Percentiles rank a stretch among this genome's conserved stretches.
Evolutionary conservation across 495 filamentous ascomycete species (phyloP).

Genomic region (Tuber magnatum): DNA sequence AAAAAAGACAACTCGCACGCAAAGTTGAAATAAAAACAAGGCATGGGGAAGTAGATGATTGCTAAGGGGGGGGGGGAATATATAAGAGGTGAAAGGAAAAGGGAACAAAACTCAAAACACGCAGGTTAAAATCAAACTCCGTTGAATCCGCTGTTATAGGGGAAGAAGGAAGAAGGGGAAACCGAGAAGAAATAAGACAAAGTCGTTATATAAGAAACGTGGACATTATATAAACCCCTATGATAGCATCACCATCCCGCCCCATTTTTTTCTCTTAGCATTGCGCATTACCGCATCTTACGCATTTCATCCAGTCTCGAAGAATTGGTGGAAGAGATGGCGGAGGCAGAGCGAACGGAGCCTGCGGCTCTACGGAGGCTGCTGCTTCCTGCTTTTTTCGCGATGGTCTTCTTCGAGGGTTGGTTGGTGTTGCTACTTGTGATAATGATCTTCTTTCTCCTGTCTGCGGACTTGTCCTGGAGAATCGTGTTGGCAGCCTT

Average conservation of each 20-base stretch:
- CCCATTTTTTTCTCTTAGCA: constrained; percentile 5
- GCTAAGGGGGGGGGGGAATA: neutral
- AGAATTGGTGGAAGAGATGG: constrained; percentile 22
- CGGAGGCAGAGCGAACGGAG: constrained; percentile 6
- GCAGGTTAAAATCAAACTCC: constrained; percentile 1
- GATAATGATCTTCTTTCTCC: constrained; percentile 39
- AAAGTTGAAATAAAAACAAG: neutral
- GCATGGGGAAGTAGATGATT: neutral
- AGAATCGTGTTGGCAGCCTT: constrained; percentile 37
- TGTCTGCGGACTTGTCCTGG: constrained; percentile 32
- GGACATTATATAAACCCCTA: constrained; percentile 7
- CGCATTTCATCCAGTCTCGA: constrained; percentile 36
- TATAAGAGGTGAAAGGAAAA: neutral
- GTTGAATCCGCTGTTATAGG: neutral
- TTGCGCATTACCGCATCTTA: constrained; percentile 37
- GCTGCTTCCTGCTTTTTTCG: constrained; percentile 34
- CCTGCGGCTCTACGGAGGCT: constrained; percentile 39
- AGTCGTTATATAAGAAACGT: constrained; percentile 7
- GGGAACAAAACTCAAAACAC: neutral
- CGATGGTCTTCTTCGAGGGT: constrained; percentile 21
- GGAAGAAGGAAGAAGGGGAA: neutral
- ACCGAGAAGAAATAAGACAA: constrained; percentile 4
- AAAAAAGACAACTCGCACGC: neutral
- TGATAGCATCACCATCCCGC: neutral
- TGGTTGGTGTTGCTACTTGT: constrained; percentile 22